Evolutionary conservation across 345 rosid species (phyloP), one percentile per base, ranked within the genome.

Genomic region (Eucalyptus cladocalyx): DNA sequence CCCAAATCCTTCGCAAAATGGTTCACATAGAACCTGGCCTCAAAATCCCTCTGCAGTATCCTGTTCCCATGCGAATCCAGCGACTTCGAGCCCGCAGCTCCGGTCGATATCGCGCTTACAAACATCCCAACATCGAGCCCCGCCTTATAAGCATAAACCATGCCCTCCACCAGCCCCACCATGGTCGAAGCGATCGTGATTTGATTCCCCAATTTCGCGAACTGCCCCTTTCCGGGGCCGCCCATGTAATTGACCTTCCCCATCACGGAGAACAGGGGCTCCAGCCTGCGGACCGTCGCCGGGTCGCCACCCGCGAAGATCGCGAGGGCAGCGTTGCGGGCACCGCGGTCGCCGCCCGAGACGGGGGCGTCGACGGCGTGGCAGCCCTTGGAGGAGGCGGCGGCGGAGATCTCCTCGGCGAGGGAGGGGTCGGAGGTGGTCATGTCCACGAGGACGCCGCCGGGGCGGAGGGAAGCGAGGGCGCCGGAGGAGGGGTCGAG

Each of bases 381-480:
- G 93, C 98, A 97, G 72, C 87, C 86, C 56, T 89, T 94, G 43
- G 92, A 80, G 51, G 93, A 80, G 15, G 99, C 99, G 2, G 96
- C 95, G 76, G 91, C 40, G 50, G 93, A 90, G 50, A 97, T 94
- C 89, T 97, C 99, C 86, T 89, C 90, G 8, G 99, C 99, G 34
- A 97, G 96, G 45, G 97, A 95, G 86, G 99, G 99, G 86, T 97
- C 99, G 15, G 98, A 97, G 17, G 99, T 97, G 80, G 99, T 97
- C 99, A 97, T 97, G 90, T 97, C 99, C 34, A 97, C 97, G 81
- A 97, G 95, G 87, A 97, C 87, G 21, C 98, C 97, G 14, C 98
- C 96, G 37, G 93, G 92, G 23, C 93, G 93, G 89, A 97, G 99
- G 91, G 96, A 97, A 11, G 94, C 88, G 32, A 97, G 94, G 69